Conservation (phyloP, 805 yeast species). For the Kluyveromyces aestuarii region DNA sequence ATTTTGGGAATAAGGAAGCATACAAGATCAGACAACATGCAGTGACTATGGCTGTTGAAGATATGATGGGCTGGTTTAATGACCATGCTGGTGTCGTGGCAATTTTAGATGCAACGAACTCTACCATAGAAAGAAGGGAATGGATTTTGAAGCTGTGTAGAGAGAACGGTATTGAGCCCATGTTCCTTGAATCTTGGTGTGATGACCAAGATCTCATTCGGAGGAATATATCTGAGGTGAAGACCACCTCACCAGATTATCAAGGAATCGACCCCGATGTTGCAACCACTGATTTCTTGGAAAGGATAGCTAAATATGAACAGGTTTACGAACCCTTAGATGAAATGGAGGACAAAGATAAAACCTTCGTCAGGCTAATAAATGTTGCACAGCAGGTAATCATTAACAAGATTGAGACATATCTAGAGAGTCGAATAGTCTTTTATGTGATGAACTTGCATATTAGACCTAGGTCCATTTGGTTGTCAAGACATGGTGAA, state of each 20-base stretch:
- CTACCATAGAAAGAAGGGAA: slow-evolving; percentile 63
- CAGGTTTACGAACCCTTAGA: slow-evolving; percentile 70
- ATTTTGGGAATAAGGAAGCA: slow-evolving; percentile 57
- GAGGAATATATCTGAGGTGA: slow-evolving; percentile 78
- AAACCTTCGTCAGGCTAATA: slow-evolving; percentile 80
- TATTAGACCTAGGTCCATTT: slow-evolving; percentile 83
- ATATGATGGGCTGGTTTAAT: slow-evolving; percentile 80
- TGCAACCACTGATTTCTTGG: slow-evolving; percentile 63
- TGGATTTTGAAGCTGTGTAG: slow-evolving; percentile 53
- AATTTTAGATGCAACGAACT: slow-evolving; percentile 87
- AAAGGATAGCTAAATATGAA: slow-evolving; percentile 68
- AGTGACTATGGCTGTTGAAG: slow-evolving; percentile 59
- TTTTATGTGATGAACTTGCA: slow-evolving; percentile 94
- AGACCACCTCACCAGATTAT: slow-evolving; percentile 81
- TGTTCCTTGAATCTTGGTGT: slow-evolving; percentile 89
- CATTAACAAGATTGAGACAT: slow-evolving; percentile 78
- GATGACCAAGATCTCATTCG: slow-evolving; percentile 69
- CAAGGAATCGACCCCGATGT: slow-evolving; percentile 54
- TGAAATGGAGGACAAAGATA: slow-evolving; percentile 43
- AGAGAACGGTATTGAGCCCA: slow-evolving; percentile 67
- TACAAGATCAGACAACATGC: slow-evolving; percentile 57
- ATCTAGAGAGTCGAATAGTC: slow-evolving; percentile 85
- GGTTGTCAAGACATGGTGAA: slow-evolving; percentile 96
- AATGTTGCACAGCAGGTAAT: slow-evolving; percentile 85
- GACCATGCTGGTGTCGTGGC: slow-evolving; percentile 83